Evolutionary conservation across 1,284 basidiomycete genomes (phyloP).

Genomic region (Stereum hirsutum): DNA sequence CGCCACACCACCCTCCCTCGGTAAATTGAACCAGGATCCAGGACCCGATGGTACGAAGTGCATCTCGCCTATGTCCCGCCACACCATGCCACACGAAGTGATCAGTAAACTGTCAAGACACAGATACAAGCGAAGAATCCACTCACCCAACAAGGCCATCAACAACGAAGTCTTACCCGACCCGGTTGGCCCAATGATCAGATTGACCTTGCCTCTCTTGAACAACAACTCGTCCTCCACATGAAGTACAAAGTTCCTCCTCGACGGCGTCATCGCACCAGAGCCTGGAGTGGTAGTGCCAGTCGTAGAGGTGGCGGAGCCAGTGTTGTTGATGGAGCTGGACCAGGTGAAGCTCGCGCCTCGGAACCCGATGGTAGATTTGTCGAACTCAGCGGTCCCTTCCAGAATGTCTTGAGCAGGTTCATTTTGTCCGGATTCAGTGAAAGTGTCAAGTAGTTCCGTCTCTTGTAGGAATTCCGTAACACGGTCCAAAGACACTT

Average conservation of each 20-base stretch:
- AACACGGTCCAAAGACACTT: conserved; percentile 39
- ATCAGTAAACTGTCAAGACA: too few species aligned
- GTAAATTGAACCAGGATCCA: conserved; percentile 57
- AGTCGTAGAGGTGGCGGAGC: too few species aligned
- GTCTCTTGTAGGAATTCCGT: conserved; percentile 38
- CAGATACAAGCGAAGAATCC: too few species aligned
- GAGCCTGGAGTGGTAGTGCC: too few species aligned
- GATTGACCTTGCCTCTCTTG: conserved; percentile 46
- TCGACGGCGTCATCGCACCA: conserved; percentile 18
- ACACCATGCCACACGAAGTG: conserved; percentile 2
- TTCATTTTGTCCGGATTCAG: conserved; percentile 19
- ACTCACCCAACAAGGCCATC: conserved; percentile 43
- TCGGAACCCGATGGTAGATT: conserved; percentile 27
- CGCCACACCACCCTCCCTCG: conserved; percentile 56
- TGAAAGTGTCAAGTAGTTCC: conserved; percentile 39
- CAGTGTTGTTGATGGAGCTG: conserved; percentile 6
- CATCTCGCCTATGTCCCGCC: conserved; percentile 39
- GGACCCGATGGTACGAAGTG: conserved; percentile 43
- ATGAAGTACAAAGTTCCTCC: conserved; percentile 35
- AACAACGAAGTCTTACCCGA: conserved; percentile 42
- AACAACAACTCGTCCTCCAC: conserved; percentile 48
- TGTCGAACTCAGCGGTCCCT: conserved; percentile 13
- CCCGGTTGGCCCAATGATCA: conserved; percentile 57
- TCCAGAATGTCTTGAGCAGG: conserved; percentile 9
- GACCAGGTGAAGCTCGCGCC: conserved; percentile 34